phyloP scores from a whole-genome alignment of 306 rosid species.

The Medicago lupulina region DNA sequence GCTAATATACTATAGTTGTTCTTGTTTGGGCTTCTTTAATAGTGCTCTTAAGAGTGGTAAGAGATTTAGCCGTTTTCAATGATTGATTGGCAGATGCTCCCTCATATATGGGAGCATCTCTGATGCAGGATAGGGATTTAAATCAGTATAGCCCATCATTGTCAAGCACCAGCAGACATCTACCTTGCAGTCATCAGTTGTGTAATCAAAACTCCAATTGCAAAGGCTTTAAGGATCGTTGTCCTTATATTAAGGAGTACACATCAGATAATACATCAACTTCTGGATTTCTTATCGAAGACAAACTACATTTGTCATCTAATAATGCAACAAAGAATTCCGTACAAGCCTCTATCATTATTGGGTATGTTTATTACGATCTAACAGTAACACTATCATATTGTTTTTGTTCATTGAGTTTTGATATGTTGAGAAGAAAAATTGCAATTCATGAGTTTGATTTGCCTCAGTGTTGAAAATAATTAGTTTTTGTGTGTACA shows the following conservation, averaged over 20 bases:
- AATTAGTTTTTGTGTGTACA: constrained; percentile 42
- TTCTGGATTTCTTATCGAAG: constrained; percentile 83
- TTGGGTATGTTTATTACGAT: constrained; percentile 61
- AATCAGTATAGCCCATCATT: constrained; percentile 73
- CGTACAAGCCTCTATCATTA: constrained; percentile 67
- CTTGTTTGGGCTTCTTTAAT: constrained; percentile 43
- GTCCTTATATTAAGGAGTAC: constrained; percentile 63
- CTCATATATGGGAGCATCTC: constrained; percentile 79
- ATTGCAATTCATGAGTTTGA: neutral
- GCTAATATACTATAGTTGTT: constrained; percentile 29
- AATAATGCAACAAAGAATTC: constrained; percentile 48
- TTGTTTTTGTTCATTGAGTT: neutral
- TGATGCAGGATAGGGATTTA: constrained; percentile 94
- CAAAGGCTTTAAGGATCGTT: constrained; percentile 65
- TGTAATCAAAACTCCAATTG: constrained; percentile 58
- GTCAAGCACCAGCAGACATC: constrained; percentile 76
- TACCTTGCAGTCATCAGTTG: constrained; percentile 74
- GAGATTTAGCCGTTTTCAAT: constrained; percentile 79
- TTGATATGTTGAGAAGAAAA: neutral
- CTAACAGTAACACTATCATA: neutral
- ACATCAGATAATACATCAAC: constrained; percentile 64
- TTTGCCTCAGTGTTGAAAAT: neutral
- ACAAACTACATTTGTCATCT: constrained; percentile 70
- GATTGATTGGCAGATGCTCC: constrained; percentile 99
- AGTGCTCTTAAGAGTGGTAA: constrained; percentile 44